Evolutionary conservation across 768 basidiomycete species (phyloP).

Genomic region (Rhodotorula taiwanensis): DNA sequence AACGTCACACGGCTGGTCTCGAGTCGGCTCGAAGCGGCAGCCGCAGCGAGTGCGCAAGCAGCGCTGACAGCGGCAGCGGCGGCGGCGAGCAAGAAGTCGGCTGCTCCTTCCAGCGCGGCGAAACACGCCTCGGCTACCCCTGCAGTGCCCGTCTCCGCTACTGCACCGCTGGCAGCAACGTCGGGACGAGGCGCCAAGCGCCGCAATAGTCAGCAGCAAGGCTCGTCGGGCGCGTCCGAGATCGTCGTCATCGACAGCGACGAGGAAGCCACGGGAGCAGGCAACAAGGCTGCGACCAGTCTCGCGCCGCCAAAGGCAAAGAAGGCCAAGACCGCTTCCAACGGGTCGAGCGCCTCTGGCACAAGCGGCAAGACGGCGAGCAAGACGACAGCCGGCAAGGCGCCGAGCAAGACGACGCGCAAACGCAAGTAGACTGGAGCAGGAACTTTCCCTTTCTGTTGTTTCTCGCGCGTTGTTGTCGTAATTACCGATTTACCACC

Average conservation of each 20-base stretch:
- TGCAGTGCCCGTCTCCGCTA: neutral
- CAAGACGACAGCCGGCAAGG: conserved; percentile 4
- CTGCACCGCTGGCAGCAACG: neutral
- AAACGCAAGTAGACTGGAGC: neutral
- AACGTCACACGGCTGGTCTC: conserved; percentile 8
- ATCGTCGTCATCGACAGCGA: conserved; percentile 21
- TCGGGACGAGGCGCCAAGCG: conserved; percentile 15
- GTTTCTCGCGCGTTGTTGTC: too few species aligned
- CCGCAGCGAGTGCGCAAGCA: neutral
- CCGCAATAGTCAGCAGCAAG: too few species aligned
- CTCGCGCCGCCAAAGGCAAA: conserved; percentile 13
- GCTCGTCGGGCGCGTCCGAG: conserved; percentile 4
- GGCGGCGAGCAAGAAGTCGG: neutral
- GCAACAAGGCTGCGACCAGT: conserved; percentile 6
- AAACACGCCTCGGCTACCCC: neutral
- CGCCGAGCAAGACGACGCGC: conserved; percentile 14
- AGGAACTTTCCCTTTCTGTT: neutral
- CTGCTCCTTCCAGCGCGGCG: neutral
- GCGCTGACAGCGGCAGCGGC: neutral
- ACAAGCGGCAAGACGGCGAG: neutral
- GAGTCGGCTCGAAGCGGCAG: neutral
- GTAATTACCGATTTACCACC: too few species aligned
- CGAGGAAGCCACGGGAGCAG: conserved; percentile 11
- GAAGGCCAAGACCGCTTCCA: conserved; percentile 4
- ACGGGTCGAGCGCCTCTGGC: neutral